A percentile compares a stretch with the other conserved stretches of the same genome.
Conservation (phyloP, 73 alveolate species). For the Breviolum minutum region DNA sequence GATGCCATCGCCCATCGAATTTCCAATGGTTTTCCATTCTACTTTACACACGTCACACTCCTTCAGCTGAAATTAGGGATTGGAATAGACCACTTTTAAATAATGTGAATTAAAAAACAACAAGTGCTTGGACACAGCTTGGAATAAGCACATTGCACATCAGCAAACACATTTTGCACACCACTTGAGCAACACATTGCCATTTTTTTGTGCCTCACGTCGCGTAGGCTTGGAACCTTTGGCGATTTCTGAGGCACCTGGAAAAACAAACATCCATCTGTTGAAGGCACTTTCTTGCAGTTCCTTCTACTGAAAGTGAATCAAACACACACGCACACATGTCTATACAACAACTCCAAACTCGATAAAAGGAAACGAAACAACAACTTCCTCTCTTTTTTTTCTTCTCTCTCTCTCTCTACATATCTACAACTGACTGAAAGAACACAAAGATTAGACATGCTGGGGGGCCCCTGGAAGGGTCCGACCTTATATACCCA, state of each 20-base stretch:
- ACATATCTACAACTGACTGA: too few species aligned
- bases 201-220: background rate
- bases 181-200: too few species aligned
- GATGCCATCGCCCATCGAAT: too few species aligned
- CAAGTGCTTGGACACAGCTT: background rate
- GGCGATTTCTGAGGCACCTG: conserved; percentile 10
- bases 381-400: background rate
- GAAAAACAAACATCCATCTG: background rate
- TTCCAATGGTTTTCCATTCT: background rate
- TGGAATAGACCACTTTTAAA: background rate
- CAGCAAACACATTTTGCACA: background rate
- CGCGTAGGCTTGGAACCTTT: conserved; percentile 15
- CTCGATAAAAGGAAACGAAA: too few species aligned
- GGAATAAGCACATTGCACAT: background rate
- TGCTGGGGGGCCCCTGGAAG: too few species aligned
- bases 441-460: too few species aligned
- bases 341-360: too few species aligned
- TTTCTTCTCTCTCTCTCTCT: background rate
- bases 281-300: too few species aligned
- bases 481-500: too few species aligned
- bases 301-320: too few species aligned
- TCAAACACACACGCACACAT: too few species aligned
- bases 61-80: background rate
- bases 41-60: background rate
- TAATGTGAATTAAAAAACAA: background rate